These are phyloP conservation scores for Diaporthe sp. DNA, from an alignment of 2,329 filamentous ascomycete genomes.

Conservation along the genomic window DNA sequence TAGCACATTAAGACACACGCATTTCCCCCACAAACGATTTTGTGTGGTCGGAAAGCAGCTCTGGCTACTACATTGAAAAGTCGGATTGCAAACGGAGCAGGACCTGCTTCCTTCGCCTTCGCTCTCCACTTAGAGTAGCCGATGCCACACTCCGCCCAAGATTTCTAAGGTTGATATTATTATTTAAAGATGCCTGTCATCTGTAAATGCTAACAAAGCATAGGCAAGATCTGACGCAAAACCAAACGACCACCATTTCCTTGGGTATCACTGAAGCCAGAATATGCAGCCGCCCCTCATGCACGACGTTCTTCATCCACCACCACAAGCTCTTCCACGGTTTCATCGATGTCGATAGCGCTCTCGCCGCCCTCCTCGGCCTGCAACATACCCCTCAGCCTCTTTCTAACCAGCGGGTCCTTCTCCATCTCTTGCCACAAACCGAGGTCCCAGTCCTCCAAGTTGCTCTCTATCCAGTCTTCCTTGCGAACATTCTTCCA, in stretches of 20 bases:
- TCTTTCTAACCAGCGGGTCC: slow-evolving; percentile 60
- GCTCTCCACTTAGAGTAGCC: neutral
- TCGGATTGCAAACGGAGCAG: too few relatives aligned
- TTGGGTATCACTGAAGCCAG: slow-evolving; percentile 22
- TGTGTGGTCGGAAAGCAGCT: neutral
- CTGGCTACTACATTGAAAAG: neutral
- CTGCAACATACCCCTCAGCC: slow-evolving; percentile 55
- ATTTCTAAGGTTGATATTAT: neutral
- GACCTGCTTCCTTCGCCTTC: neutral
- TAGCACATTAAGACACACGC: too few relatives aligned
- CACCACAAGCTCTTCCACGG: neutral
- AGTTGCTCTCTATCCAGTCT: slow-evolving; percentile 41
- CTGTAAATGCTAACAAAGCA: neutral
- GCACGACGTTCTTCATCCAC: slow-evolving; percentile 7
- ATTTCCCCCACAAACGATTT: too few relatives aligned
- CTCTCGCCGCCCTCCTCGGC: slow-evolving; percentile 19
- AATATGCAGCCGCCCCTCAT: neutral
- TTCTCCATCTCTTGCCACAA: slow-evolving; percentile 73
- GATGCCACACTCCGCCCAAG: neutral
- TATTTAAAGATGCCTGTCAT: neutral
- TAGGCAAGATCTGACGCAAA: neutral
- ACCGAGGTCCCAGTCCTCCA: slow-evolving; percentile 67
- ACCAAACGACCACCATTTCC: neutral
- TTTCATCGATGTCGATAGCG: neutral
- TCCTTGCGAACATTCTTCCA: slow-evolving; percentile 34